Base-by-base conservation (phyloP, 345 rosid species). In the Populus deltoides region DNA sequence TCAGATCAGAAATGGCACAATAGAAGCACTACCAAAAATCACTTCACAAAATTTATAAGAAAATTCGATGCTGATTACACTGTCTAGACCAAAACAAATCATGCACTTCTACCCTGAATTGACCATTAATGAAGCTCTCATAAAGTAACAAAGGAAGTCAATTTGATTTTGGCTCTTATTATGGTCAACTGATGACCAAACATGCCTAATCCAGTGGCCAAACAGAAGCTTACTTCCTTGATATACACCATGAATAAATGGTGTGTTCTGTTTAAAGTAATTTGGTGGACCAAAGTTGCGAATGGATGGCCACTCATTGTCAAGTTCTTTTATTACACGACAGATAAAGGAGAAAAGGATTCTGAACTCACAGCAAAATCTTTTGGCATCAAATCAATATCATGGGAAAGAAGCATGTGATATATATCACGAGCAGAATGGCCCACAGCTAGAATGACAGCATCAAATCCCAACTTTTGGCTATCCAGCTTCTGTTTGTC, bases 361-460 rank as follows among this genome's bases (percentile, higher is more conserved):
- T 61, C 61, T 55, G 55, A 79, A 88, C 98, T 87, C 79, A 95
- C 99, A 27, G 98, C 88, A 85, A 95, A 93, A 85, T 93, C 97
- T 88, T 95, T 93, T 55, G 94, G 97, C 51, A 83, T 84, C 87
- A 95, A 74, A 72, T 90, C 90, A 36, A 91, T 77, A 80, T 92
- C 87, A 82, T 89, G 99, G 78, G 94, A 88, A 86, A 89, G 92
- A 88, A 95, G 97, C 93, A 90, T 93, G 73, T 91, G 90, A 86
- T 95, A 95, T 59, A 87, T 77, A 78, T 93, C 99, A 78, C 97
- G 97, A 73, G 98, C 99, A 84, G 99, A 95, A 86, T 95, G 99
- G 76, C 98, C 99, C 73, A 92, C 97, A 51, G 98, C 99, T 73
- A 95, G 90, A 80, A 95, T 81, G 68, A 92, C 93, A 10, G 97